Conservation (phyloP, 2,329 filamentous ascomycete genomes). For the Tolypocladium nubicola region DNA sequence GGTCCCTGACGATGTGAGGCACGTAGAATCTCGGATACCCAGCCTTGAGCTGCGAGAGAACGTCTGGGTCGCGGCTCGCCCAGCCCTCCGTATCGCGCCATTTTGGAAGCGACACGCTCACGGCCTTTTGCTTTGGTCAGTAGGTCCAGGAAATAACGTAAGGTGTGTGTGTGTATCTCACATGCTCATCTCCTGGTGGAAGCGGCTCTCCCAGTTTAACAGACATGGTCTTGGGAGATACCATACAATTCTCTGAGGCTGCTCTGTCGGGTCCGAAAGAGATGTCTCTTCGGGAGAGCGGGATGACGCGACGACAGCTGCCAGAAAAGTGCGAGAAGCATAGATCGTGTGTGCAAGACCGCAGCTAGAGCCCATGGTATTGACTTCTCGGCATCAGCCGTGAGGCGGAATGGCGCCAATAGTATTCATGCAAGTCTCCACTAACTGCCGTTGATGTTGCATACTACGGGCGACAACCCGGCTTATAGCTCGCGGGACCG, state of each 20-base stretch:
- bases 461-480: neutral
- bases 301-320: no score
- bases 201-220: conserved; percentile 11
- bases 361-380: neutral
- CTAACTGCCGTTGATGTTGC: neutral
- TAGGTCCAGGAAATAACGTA: neutral
- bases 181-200: conserved; percentile 15
- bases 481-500: neutral
- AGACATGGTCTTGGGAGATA: neutral
- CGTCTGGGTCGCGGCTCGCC: conserved; percentile 10
- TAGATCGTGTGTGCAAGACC: neutral
- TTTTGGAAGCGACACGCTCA: conserved; percentile 19
- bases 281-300: no score
- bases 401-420: neutral
- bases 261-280: no score
- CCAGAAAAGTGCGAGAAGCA: neutral
- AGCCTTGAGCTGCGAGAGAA: conserved; percentile 11
- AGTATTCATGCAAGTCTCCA: neutral
- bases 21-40: conserved; percentile 19
- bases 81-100: conserved; percentile 15
- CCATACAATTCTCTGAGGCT: neutral
- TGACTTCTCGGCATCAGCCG: neutral
- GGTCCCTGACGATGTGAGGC: conserved; percentile 10
- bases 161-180: conserved; percentile 1
- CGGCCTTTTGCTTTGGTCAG: conserved; percentile 8